Percentiles rank a stretch among this genome's conserved stretches.
Evolutionary conservation across 495 filamentous ascomycete species (phyloP).

Genomic region (Daldinia grandis): DNA sequence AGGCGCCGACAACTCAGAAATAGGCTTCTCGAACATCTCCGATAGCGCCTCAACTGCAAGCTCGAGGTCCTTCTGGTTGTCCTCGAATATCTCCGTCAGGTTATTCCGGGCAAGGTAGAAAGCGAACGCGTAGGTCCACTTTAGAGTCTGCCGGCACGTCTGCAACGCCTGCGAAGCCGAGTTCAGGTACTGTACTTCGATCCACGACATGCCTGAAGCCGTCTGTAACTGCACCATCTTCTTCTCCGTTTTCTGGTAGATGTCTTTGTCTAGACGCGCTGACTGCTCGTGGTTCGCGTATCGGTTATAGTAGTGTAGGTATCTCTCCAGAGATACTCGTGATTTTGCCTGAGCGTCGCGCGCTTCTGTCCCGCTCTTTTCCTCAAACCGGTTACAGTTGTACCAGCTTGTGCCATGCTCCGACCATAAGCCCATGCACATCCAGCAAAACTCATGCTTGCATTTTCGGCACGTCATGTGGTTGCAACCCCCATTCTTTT

Average conservation of each 20-base stretch:
- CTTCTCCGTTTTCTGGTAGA: constrained; percentile 95
- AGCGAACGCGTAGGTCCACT: constrained; percentile 99
- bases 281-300: constrained; percentile 99
- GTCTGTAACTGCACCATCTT: constrained; percentile 97
- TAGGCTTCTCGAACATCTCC: constrained; percentile 97
- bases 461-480: constrained; percentile 99
- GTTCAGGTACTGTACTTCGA: constrained; percentile 96
- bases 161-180: constrained; percentile 93
- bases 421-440: constrained; percentile 99
- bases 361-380: constrained; percentile 90
- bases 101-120: constrained; percentile 97
- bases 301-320: constrained; percentile 97
- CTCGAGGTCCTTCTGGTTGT: constrained; percentile 98
- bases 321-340: constrained; percentile 87
- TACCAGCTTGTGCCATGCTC: constrained; percentile 99
- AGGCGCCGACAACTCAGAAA: constrained; percentile 74
- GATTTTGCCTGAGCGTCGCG: constrained; percentile 90
- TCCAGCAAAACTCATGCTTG: constrained; percentile 99
- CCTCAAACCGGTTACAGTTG: constrained; percentile 97
- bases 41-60: constrained; percentile 94
- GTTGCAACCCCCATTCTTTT: constrained; percentile 99
- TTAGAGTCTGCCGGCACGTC: constrained; percentile 93
- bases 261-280: constrained; percentile 94
- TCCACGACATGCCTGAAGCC: constrained; percentile 96
- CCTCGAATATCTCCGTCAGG: constrained; percentile 95